A percentile compares a stretch with the other conserved stretches of the same genome.
These are phyloP conservation scores for Pneumocystis sp. DNA, from an alignment of 1,139 yeast genomes.

Conservation along the genomic window DNA sequence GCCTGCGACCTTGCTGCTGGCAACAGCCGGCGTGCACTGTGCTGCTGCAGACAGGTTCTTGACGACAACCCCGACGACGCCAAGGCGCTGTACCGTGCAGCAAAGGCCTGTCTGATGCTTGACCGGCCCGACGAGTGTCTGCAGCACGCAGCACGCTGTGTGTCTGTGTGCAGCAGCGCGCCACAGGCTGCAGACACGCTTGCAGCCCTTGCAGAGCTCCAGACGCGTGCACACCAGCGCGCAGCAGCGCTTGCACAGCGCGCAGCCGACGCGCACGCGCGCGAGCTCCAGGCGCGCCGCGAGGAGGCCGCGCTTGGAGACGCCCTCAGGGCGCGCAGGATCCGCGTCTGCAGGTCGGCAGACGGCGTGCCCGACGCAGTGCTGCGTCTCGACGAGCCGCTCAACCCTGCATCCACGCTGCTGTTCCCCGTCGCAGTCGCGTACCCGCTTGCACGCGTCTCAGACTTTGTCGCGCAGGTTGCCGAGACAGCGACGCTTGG, in stretches of 20 bases:
- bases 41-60: slow-evolving; percentile 68
- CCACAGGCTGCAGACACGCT: slow-evolving; percentile 37
- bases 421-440: slow-evolving; percentile 65
- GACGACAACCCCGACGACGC: slow-evolving; percentile 49
- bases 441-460: slow-evolving; percentile 74
- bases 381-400: slow-evolving; percentile 48
- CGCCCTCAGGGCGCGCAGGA: slow-evolving; percentile 14
- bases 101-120: slow-evolving; percentile 60
- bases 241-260: too few relatives aligned
- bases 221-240: too few relatives aligned
- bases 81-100: slow-evolving; percentile 77
- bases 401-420: slow-evolving; percentile 64
- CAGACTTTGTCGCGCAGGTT: slow-evolving; percentile 63
- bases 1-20: slow-evolving; percentile 74
- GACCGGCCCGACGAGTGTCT: slow-evolving; percentile 59
- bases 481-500: slow-evolving; percentile 49
- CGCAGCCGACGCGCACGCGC: too few relatives aligned
- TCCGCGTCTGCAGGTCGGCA: slow-evolving; percentile 12
- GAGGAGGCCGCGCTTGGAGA: too few relatives aligned
- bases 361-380: slow-evolving; percentile 19
- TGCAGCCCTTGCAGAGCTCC: slow-evolving; percentile 25
- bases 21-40: slow-evolving; percentile 66
- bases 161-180: slow-evolving; percentile 45
- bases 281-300: too few relatives aligned
- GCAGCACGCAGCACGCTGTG: slow-evolving; percentile 33